phyloP scores from a whole-genome alignment of 805 yeast genomes.

The Metschnikowia orientalis region DNA sequence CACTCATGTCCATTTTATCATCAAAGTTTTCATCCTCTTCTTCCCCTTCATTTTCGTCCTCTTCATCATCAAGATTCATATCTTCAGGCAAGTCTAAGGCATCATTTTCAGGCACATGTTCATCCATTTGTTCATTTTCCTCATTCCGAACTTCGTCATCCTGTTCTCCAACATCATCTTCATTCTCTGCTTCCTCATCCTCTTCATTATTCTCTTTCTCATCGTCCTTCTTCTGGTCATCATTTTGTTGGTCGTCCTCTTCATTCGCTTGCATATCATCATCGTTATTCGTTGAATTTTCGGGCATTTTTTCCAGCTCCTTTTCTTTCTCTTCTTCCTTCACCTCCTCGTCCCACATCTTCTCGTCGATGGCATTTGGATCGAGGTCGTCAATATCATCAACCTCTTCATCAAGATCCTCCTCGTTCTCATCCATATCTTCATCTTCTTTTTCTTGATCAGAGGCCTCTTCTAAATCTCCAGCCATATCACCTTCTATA shows the following conservation, averaged over 20 bases:
- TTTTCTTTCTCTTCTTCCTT: constrained; percentile 74
- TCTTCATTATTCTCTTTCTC: constrained; percentile 42
- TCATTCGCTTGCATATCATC: constrained; percentile 47
- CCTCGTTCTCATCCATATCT: constrained; percentile 40
- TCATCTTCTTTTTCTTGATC: constrained; percentile 56
- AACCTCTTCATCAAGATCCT: constrained; percentile 81
- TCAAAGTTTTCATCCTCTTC: constrained; percentile 26
- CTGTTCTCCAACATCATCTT: constrained; percentile 76
- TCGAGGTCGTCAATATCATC: constrained; percentile 87
- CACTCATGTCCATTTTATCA: constrained; percentile 10
- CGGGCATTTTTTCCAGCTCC: constrained; percentile 68
- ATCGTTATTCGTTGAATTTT: constrained; percentile 47
- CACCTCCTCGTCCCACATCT: constrained; percentile 96
- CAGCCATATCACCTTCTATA: constrained; percentile 97
- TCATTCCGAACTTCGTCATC: constrained; percentile 73
- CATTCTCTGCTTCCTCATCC: constrained; percentile 54
- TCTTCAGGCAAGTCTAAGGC: constrained; percentile 90
- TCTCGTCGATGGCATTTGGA: constrained; percentile 93
- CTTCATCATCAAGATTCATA: constrained; percentile 80
- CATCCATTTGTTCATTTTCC: constrained; percentile 65
- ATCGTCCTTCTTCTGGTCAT: constrained; percentile 31
- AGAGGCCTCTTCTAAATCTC: constrained; percentile 76
- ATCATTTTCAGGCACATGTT: constrained; percentile 76
- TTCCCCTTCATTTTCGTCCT: constrained; percentile 44
- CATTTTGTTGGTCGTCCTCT: constrained; percentile 40